Evolutionary conservation across 2,329 filamentous ascomycete genomes (phyloP), one percentile per base, ranked within the genome.

Genomic region (Colletotrichum abscissum): DNA sequence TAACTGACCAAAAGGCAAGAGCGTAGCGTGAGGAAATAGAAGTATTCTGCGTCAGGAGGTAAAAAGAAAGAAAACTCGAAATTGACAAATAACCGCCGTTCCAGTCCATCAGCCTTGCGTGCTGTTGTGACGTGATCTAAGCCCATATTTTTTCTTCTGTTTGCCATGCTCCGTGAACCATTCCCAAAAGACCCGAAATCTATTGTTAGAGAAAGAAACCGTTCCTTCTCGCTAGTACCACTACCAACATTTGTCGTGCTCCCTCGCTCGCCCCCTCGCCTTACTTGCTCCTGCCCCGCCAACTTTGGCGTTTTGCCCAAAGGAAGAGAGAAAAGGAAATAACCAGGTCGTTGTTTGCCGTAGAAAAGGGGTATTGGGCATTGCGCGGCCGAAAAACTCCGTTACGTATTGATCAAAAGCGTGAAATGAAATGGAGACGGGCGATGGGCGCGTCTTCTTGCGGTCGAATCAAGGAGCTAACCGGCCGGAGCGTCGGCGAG

Each of bases 51-150:
- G 19, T 6, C 33, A 58, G 12, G 26, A 35, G 14, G 8, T 49
- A 54, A 49, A 26, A 49, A 49, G 38, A 46, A 72, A 69, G 33
- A 67, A 72, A 68, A 22, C 59, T 63, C 14, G 16, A 67, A 66
- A 66, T 69, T 57, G 57, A 66, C 73, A 72, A 59, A 56, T 72
- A 67, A 60, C 71, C 59, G 65, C 70, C 65, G 52, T 63, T 69
- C 52, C 71, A 59, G 62, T 33, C 56, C 63, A 52, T 38, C 66
- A 64, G 56, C 66, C 58, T 74, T 71, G 68, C 68, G 68, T 74
- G 57, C 63, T 72, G 68, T 63, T 63, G 52, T 54, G 35, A 65
- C 60, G 49, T 65, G 33, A 63, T 74, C 72, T 74, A 74, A 74
- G 42, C 67, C 68, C 72, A 33, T 14, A 52, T 52, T 73, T 74